These are phyloP conservation scores for Sporobolomyces roseus DNA, from an alignment of 768 basidiomycete genomes.

Conservation along the genomic window DNA sequence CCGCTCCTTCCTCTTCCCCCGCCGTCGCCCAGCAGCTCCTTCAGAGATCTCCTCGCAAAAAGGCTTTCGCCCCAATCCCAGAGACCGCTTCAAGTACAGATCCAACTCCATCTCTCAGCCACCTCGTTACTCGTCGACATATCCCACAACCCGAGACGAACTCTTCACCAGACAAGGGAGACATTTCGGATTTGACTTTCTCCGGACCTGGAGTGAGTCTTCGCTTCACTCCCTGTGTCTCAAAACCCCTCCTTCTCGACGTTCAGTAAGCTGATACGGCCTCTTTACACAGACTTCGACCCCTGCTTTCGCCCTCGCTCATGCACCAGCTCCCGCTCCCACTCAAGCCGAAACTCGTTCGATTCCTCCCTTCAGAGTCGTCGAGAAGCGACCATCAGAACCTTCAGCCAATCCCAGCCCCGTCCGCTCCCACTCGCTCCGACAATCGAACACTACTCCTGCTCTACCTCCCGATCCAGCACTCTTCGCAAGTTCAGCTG, in stretches of 20 bases:
- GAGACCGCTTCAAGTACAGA: background rate
- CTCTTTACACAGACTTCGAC: slow-evolving; percentile 2
- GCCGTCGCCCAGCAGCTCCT: slow-evolving; percentile 14
- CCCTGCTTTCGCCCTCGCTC: background rate
- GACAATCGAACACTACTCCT: background rate
- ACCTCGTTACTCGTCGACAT: no score
- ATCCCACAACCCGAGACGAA: no score
- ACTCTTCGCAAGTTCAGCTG: slow-evolving; percentile 17
- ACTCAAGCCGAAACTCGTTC: background rate
- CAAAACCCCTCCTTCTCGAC: no score
- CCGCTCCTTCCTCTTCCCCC: slow-evolving; percentile 21
- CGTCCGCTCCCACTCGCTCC: no score
- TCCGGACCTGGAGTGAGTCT: background rate
- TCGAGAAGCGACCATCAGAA: no score
- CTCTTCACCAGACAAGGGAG: background rate
- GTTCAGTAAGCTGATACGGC: no score
- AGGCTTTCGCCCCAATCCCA: no score
- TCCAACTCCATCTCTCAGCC: no score
- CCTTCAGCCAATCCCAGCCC: no score
- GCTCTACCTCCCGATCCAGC: slow-evolving; percentile 4
- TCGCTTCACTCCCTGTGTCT: no score
- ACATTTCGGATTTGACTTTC: no score
- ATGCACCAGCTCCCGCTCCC: slow-evolving; percentile 3
- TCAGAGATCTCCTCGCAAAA: background rate
- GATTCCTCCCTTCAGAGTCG: background rate